phyloP scores from a whole-genome alignment of 257 asterid genomes.

The Capsicum baccatum region DNA sequence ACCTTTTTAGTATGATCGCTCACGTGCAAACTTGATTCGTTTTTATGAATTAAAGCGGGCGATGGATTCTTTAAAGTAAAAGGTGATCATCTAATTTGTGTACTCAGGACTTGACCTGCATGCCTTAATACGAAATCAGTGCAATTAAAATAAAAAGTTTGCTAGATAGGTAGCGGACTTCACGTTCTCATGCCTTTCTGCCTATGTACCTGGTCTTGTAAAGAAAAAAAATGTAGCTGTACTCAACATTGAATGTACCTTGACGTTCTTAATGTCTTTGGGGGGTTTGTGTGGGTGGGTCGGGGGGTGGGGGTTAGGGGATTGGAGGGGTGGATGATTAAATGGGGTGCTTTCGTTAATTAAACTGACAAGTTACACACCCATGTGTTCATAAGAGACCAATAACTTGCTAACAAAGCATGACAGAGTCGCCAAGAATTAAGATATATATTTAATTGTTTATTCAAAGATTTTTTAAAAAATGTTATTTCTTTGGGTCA shows the following conservation, averaged over 20 bases:
- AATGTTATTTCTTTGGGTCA: no score
- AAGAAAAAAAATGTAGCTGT: neutral
- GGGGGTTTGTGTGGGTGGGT: neutral
- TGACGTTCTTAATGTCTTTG: neutral
- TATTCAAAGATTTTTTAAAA: neutral
- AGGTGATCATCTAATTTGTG: neutral
- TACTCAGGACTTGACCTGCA: neutral
- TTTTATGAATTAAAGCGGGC: neutral
- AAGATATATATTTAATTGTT: neutral
- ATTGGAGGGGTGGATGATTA: neutral
- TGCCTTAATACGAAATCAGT: neutral
- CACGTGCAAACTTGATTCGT: no score
- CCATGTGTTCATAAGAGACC: neutral
- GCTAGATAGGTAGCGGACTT: neutral
- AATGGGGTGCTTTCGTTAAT: neutral
- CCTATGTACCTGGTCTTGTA: neutral
- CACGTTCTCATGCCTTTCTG: neutral
- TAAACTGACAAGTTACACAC: neutral
- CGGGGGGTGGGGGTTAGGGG: neutral
- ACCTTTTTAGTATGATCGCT: no score
- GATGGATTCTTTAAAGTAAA: neutral
- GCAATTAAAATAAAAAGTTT: neutral
- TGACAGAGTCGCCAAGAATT: neutral
- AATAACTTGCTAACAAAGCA: neutral
- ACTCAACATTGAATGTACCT: slow-evolving; percentile 9